Base-by-base conservation (phyloP, 805 yeast genomes). In the Ogataea paraovalis region DNA sequence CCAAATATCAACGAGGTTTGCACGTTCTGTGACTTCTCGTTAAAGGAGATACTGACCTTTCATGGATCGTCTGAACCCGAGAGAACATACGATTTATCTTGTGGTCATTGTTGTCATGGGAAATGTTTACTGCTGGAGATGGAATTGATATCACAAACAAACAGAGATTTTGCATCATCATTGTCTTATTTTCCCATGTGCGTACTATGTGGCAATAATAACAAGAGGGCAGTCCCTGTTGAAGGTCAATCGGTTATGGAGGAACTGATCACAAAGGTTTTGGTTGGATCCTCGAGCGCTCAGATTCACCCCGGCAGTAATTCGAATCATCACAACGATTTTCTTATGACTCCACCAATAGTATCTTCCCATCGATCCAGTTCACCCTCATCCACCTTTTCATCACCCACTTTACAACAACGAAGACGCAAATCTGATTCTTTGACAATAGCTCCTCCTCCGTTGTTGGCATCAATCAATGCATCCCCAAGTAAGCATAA, bases 21-120 rank as follows among this genome's bases (percentile, higher is more conserved):
- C 32, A 42, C 55, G 3, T 58, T 82, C 14, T 83, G 89, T 58
- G 73, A 73, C 6, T 81, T 82, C 43, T 67, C 72, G 2, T 60
- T 81, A 4, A 68, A 70, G 16, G 69, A 73, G 25, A 75, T 74
- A 42, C 53, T 61, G 12, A 64, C 76, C 23, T 62, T 62, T 18
- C 67, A 72, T 10, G 83, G 74, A 54, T 10, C 21, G 3, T 22
- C 37, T 4, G 53, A 48, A 7, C 44, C 52, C 8, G 72, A 68
- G 47, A 69, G 66, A 40, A 61, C 79, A 2, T 62, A 82, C 13
- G 74, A 72, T 47, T 64, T 82, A 28, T 61, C 61, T 36, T 83
- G 89, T 63, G 76, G 74, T 1, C 86, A 82, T 58, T 61, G 67
- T 39, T 68, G 74, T 36, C 89, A 83, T 58, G 82, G 79, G 44